These are phyloP conservation scores for Megacollybia marginata DNA, from an alignment of 768 basidiomycete species.

Conservation along the genomic window DNA sequence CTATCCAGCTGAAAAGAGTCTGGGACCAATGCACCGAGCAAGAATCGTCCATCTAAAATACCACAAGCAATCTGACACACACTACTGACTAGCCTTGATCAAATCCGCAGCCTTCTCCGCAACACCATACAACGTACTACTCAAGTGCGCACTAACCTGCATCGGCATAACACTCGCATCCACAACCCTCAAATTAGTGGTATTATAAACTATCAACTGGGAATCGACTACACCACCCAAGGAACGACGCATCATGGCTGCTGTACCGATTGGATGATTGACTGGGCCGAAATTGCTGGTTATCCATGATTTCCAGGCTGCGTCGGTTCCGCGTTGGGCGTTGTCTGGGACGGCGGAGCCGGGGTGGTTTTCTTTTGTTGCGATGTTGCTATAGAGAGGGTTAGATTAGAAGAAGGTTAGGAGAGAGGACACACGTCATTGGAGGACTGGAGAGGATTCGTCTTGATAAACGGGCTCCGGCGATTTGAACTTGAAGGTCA, in stretches of 20 bases:
- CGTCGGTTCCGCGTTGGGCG: constrained; percentile 33
- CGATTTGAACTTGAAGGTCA: constrained; percentile 44
- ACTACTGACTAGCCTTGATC: constrained; percentile 28
- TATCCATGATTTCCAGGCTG: constrained; percentile 42
- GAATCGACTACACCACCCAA: constrained; percentile 40
- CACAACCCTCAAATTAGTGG: constrained; percentile 41
- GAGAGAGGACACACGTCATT: constrained; percentile 23
- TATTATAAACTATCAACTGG: constrained; percentile 38
- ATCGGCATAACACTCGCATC: constrained; percentile 44
- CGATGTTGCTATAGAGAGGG: constrained; percentile 20
- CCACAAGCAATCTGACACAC: too few species aligned
- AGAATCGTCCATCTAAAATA: too few species aligned
- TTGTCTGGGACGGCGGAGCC: constrained; percentile 35
- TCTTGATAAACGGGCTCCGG: constrained; percentile 36
- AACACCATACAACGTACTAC: constrained; percentile 43
- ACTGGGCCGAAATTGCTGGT: constrained; percentile 33
- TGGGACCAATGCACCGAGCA: too few species aligned
- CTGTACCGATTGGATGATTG: constrained; percentile 27
- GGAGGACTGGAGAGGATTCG: constrained; percentile 33
- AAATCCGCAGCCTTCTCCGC: constrained; percentile 49
- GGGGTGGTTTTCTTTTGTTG: constrained; percentile 36
- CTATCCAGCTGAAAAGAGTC: too few species aligned
- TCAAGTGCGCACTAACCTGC: constrained; percentile 40
- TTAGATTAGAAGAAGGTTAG: not conserved
- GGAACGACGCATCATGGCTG: constrained; percentile 7